These are phyloP conservation scores for Chloris gayana DNA, from an alignment of 176 grass and related monocot genomes.

Conservation along the genomic window DNA sequence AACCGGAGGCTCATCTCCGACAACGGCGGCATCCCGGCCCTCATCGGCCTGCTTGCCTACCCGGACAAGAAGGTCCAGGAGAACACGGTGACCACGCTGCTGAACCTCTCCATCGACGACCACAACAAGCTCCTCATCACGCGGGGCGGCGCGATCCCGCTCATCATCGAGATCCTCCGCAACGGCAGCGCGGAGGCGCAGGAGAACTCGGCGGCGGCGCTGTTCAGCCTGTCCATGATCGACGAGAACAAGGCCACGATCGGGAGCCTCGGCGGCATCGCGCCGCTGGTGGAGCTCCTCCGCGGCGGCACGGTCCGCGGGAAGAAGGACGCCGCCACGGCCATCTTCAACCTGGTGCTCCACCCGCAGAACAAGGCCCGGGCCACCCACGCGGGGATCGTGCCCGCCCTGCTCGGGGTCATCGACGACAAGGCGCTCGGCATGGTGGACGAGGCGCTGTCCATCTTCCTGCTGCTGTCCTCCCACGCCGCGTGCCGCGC, in stretches of 20 bases:
- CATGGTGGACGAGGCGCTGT: constrained; percentile 76
- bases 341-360: constrained; percentile 71
- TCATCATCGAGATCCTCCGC: constrained; percentile 63
- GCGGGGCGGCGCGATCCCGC: constrained; percentile 60
- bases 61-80: constrained; percentile 66
- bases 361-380: constrained; percentile 57
- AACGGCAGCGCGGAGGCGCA: constrained; percentile 54
- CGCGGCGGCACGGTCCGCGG: constrained; percentile 53
- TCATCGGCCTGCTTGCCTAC: constrained; percentile 56
- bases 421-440: constrained; percentile 52
- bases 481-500: constrained; percentile 45
- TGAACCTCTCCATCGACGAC: constrained; percentile 77
- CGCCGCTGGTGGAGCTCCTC: constrained; percentile 66
- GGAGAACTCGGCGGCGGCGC: constrained; percentile 76
- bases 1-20: constrained; percentile 54
- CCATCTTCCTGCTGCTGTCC: constrained; percentile 63
- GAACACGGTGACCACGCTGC: constrained; percentile 67
- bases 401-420: constrained; percentile 31
- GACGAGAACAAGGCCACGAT: constrained; percentile 66
- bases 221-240: constrained; percentile 75
- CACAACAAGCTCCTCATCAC: constrained; percentile 60
- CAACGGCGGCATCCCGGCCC: constrained; percentile 49
- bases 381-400: constrained; percentile 52
- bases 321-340: constrained; percentile 79
- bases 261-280: constrained; percentile 52